Conservation (phyloP, 805 yeast species). For the Clavispora phyllophila region DNA sequence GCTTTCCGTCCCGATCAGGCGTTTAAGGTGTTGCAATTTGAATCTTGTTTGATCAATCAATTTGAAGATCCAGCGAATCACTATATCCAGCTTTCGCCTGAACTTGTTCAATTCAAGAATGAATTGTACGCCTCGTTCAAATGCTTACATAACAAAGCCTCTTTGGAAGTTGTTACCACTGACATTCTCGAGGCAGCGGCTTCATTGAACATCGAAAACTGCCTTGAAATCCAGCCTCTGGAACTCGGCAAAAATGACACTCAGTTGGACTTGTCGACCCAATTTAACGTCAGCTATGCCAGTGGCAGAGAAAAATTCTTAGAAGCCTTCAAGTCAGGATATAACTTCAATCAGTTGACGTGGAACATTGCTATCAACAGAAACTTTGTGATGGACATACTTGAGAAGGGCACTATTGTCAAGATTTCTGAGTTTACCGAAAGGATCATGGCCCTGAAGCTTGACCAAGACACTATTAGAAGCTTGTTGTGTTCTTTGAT, state of each 20-base stretch:
- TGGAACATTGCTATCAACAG: conserved; percentile 28
- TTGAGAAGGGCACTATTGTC: conserved; percentile 16
- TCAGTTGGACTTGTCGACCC: conserved; percentile 21
- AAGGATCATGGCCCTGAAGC: conserved; percentile 19
- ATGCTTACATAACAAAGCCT: conserved; percentile 2
- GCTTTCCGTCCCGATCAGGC: conserved; percentile 3
- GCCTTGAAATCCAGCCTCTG: neutral
- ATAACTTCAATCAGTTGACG: conserved; percentile 25
- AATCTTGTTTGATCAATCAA: conserved; percentile 27
- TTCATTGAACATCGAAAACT: conserved; percentile 2
- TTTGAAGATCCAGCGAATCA: conserved; percentile 37
- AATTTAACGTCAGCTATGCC: conserved; percentile 24
- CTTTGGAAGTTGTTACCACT: conserved; percentile 4
- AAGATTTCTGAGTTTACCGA: conserved; percentile 16
- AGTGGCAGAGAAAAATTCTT: conserved; percentile 24
- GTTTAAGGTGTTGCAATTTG: conserved; percentile 22
- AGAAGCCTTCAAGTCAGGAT: conserved; percentile 25
- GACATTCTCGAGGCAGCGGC: conserved; percentile 13
- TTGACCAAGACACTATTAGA: conserved; percentile 6
- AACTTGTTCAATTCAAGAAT: conserved; percentile 18
- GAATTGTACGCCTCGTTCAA: conserved; percentile 14
- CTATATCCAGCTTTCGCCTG: conserved; percentile 26
- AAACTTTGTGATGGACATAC: conserved; percentile 18
- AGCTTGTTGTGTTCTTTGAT: conserved; percentile 15
- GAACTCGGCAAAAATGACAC: conserved; percentile 3